Base-by-base conservation (phyloP, 768 basidiomycete genomes). In the Trametes cingulata region DNA sequence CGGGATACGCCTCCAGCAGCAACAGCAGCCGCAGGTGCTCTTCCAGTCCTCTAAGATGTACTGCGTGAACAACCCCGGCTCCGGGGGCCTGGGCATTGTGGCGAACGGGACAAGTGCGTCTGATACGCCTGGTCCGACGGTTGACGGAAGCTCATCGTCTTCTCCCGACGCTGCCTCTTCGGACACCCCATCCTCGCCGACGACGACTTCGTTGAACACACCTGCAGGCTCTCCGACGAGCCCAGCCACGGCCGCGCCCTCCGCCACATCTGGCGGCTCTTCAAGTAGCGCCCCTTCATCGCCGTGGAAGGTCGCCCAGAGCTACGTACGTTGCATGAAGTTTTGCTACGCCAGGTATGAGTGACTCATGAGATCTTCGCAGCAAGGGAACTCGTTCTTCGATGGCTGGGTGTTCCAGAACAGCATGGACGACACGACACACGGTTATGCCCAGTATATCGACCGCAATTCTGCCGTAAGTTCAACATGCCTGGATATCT, bases 391-490 rank as follows among this genome's bases (percentile, higher is more conserved):
- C 48, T 79, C 78, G 41, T 97, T 97, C 78, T 96, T 95, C 62
- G 77, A 90, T 68, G 88, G 86, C 47, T 95, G 89, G 88, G 69
- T 82, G 66, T 96, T 95, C 75, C 86, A 77, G 69, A 82, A 79
- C 9, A 72, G 65, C 29, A 65, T 76, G 10, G 94, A 96, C 76
- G 25, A 17, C 20, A 93, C 94, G 5, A 97, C 94, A 0, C 73
- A 86, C 64, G 91, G 90, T 76, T 62, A 55, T 35, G 90, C 91
- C 35, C 74, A 84, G 62, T 95, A 86, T 71, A 75, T 91, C 5
- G 81, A 86, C 69, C 78, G 86, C 67, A 64, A 65, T 57, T 82
- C 83, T 43, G 90, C 83, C 42, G 86, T 87, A 69, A 66, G 82
- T 68, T 14, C 22, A 46, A 25, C 35, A 8, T 51, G 6, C n/a